Evolutionary conservation across 768 basidiomycete species (phyloP), one percentile per base, ranked within the genome.

Genomic region (Hortiboletus flavorubellus): DNA sequence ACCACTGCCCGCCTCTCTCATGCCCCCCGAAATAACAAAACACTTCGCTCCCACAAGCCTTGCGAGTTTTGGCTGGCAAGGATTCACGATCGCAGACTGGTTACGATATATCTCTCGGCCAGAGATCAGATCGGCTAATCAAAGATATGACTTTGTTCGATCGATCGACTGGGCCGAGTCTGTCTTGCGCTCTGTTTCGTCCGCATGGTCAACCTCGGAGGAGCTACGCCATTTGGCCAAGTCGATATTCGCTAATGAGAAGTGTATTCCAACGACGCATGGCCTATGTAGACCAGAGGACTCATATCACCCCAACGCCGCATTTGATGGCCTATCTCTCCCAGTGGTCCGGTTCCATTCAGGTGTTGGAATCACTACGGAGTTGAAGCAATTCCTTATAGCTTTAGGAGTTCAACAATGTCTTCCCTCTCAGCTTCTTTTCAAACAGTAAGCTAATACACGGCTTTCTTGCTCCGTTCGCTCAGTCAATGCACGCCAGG

Each of bases 101-200:
- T 60, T 93, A 46, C 70, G 69, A 15, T 78, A 86, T 69, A 73
- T 96, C 41, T 75, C 80, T 16, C 75, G 75, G 34, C 70, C 80
- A 2, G 61, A 75, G 2, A 72, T 80, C 39, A 56, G 66, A 12
- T 72, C 75, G 11, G 61, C 70, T 3, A 66, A 76, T 26, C 60
- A 68, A 0, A 80, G 83, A 38, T 78, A 80, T 56, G 84, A 93
- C 64, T 73, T 96, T 38, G 76, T 77, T 5, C 45, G 70, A 11
- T 90, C 89, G 2, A 71, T 88, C 0, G 64, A 72, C 14, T 95
- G 94, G 81, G 82, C 92, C 0, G 94, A 95, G 64, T 82, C 81
- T 40, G 86, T 93, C 8, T 73, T 95, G 8, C 65, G 65, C 2
- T 74, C 81, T 41, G 66, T 93, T 7, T 75, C 83, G 1, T 79